Base-by-base conservation (phyloP, 768 basidiomycete species). In the Saitozyma sp. region DNA sequence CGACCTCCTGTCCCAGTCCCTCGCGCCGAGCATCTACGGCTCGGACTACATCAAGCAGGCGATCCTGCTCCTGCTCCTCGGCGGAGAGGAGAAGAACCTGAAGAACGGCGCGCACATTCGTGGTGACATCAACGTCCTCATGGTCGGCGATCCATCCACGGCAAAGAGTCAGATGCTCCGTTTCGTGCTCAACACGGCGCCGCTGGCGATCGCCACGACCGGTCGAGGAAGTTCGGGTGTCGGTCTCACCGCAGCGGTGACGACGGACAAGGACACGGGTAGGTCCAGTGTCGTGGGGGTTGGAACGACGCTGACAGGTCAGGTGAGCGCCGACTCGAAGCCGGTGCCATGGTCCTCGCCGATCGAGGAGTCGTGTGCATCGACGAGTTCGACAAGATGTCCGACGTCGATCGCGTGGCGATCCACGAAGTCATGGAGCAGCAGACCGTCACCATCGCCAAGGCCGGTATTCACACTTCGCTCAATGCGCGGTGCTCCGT, bases 401-500 rank as follows among this genome's bases (percentile, higher is more conserved):
- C 92, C 37, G 96, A 99, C 76, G 85, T 98, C 68, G 96, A 99
- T 82, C 87, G 96, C 68, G 95, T 98, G 17, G 95, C 96, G 41
- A 99, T 99, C 73, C 96, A 99, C 81, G 96, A 99, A 86, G 96
- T 98, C 76, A 99, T 99, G 96, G 96, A 98, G 78, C 95, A 97
- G 79, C 96, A 99, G 78, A 99, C 96, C 0, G 95, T 99, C 52
- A 98, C 96, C 9, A 99, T 99, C 67, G 96, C 96, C 53, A 99
- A 99, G 75, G 96, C 96, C 11, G 96, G 96, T 61, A 99, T 99
- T 68, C 96, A 98, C 76, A 99, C 96, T 0, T 93, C 90, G 77
- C 84, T 99, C 71, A 99, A 99, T 79, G 96, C 96, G 6, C 86
- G 96, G 48, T 98, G 96, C 78, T 95, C 92, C 69, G 96, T 99